A percentile compares a stretch with the other conserved stretches of the same genome.
phyloP scores from a whole-genome alignment of 192 early-diverging fungal species.

The Rhizophagus clarus region DNA sequence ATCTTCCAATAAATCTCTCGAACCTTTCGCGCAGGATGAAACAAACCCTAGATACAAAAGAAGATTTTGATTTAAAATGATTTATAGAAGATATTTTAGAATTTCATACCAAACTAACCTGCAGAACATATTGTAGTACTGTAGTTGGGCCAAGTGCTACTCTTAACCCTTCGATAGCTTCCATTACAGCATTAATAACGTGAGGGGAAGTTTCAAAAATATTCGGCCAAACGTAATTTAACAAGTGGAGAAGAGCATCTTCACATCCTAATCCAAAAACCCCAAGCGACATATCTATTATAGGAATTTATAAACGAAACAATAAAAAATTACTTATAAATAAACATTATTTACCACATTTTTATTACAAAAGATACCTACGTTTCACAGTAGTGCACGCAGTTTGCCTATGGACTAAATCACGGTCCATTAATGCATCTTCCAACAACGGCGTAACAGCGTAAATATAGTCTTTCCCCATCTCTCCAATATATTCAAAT shows the following conservation, averaged over 20 bases:
- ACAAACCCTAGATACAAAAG: conserved; percentile 74
- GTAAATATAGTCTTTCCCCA: conserved; percentile 98
- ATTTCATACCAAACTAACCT: conserved; percentile 17
- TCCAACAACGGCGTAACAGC: conserved; percentile 94
- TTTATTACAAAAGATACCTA: conserved; percentile 15
- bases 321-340: neutral
- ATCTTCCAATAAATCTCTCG: conserved; percentile 99
- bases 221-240: conserved; percentile 98
- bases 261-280: conserved; percentile 92
- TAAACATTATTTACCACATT: neutral
- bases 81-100: neutral
- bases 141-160: conserved; percentile 86
- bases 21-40: conserved; percentile 95
- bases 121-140: conserved; percentile 81
- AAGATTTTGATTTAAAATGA: neutral
- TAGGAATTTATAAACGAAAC: neutral
- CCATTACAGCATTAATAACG: conserved; percentile 97
- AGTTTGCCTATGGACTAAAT: conserved; percentile 97
- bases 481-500: conserved; percentile 99
- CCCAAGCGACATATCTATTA: conserved; percentile 82
- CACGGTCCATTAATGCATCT: conserved; percentile 96
- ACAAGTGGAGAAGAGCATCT: conserved; percentile 89
- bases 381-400: conserved; percentile 93
- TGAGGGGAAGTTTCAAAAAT: conserved; percentile 97
- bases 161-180: conserved; percentile 92